These are phyloP conservation scores for Penicillium sp. DNA, from an alignment of 2,329 filamentous ascomycete species.

Conservation along the genomic window DNA sequence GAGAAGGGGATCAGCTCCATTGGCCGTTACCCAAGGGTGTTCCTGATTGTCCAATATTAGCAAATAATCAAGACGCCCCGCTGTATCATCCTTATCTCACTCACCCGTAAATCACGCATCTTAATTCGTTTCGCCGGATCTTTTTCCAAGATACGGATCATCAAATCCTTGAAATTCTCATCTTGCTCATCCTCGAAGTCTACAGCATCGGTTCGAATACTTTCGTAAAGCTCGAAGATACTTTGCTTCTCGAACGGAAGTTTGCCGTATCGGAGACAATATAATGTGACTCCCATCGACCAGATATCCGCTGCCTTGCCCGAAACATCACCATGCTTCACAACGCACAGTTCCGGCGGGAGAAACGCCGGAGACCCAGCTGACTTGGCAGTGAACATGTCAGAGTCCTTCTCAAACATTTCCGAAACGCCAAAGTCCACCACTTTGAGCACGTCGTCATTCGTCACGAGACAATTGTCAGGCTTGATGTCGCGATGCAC, in stretches of 20 bases:
- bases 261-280: constrained; percentile 83
- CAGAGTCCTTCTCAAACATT: constrained; percentile 86
- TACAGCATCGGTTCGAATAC: constrained; percentile 73
- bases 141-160: constrained; percentile 76
- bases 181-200: constrained; percentile 65
- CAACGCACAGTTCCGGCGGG: constrained; percentile 86
- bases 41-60: constrained; percentile 55
- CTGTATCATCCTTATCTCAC: constrained; percentile 33
- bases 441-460: constrained; percentile 92
- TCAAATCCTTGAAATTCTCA: constrained; percentile 71
- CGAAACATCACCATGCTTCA: constrained; percentile 81
- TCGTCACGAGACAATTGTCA: constrained; percentile 87
- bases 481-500: constrained; percentile 98
- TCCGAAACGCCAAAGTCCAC: constrained; percentile 99
- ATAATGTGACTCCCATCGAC: constrained; percentile 97
- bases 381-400: constrained; percentile 91
- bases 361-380: constrained; percentile 94
- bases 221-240: constrained; percentile 84
- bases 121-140: constrained; percentile 79
- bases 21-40: constrained; percentile 89
- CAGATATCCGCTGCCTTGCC: constrained; percentile 92
- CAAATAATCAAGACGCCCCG: not conserved
- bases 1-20: constrained; percentile 75
- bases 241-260: constrained; percentile 82
- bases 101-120: constrained; percentile 79